Percentiles rank a stretch among this genome's conserved stretches.
Evolutionary conservation across 73 alveolate genomes (phyloP).

Genomic region (Stentor coeruleus): DNA sequence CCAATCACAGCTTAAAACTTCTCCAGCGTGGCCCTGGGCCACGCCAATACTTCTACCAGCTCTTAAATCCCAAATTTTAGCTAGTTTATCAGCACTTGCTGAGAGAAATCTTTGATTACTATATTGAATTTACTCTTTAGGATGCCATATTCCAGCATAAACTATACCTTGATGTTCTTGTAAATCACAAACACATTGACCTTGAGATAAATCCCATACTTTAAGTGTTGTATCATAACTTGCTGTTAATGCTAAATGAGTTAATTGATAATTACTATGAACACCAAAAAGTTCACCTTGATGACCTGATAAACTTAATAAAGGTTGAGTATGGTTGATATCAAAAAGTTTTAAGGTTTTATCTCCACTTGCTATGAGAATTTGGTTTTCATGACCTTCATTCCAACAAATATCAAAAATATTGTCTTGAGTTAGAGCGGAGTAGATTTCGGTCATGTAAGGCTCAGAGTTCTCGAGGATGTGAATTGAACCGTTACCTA

Average conservation of each 20-base stretch:
- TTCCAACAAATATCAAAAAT: slow-evolving; percentile 83
- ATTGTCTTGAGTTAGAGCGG: slow-evolving; percentile 71
- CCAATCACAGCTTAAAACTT: slow-evolving; percentile 84
- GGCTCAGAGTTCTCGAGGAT: slow-evolving; percentile 34
- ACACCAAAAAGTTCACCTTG: slow-evolving; percentile 47
- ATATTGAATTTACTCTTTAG: slow-evolving; percentile 39
- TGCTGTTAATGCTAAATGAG: slow-evolving; percentile 49
- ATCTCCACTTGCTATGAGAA: slow-evolving; percentile 83
- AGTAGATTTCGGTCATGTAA: slow-evolving; percentile 28
- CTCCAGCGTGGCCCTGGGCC: slow-evolving; percentile 81
- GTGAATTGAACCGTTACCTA: slow-evolving; percentile 62
- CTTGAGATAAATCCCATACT: slow-evolving; percentile 65
- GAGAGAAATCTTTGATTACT: slow-evolving; percentile 43
- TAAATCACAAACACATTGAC: slow-evolving; percentile 42
- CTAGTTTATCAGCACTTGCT: slow-evolving; percentile 80
- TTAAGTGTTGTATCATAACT: slow-evolving; percentile 67
- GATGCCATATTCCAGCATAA: slow-evolving; percentile 73
- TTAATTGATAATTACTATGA: slow-evolving; percentile 47
- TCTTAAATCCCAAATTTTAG: slow-evolving; percentile 88
- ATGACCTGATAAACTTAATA: slow-evolving; percentile 43
- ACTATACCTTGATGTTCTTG: slow-evolving; percentile 55
- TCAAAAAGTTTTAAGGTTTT: slow-evolving; percentile 81
- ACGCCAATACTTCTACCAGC: slow-evolving; percentile 77
- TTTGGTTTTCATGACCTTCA: slow-evolving; percentile 76
- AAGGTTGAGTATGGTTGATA: slow-evolving; percentile 39